Percentiles rank a stretch among this genome's conserved stretches.
Conservation (phyloP, 768 basidiomycete genomes). For the Cystobasidium onofrii region DNA sequence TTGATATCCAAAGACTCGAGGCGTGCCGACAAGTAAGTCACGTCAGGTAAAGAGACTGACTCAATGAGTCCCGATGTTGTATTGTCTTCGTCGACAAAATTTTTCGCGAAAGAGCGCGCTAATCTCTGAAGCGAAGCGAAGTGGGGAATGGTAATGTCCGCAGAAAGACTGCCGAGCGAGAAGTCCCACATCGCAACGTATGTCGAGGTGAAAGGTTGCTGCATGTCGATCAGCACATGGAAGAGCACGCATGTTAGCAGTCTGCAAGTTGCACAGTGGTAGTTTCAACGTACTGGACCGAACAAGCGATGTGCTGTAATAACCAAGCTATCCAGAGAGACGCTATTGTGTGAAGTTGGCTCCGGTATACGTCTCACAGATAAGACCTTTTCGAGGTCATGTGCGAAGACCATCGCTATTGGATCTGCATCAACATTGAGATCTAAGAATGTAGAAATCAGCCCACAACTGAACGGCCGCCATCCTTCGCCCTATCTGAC, state of each 20-base stretch:
- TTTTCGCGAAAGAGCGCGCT: slow-evolving; percentile 56
- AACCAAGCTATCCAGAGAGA: slow-evolving; percentile 55
- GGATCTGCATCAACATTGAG: slow-evolving; percentile 67
- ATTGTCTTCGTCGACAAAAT: slow-evolving; percentile 68
- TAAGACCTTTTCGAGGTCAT: slow-evolving; percentile 44
- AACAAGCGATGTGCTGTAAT: slow-evolving; percentile 78
- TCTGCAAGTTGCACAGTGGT: too few relatives aligned
- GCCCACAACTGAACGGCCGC: neutral
- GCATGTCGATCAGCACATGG: neutral
- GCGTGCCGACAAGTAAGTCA: slow-evolving; percentile 71
- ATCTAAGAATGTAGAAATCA: slow-evolving; percentile 52
- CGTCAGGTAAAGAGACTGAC: slow-evolving; percentile 65
- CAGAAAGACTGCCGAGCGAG: slow-evolving; percentile 52
- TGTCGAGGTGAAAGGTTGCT: slow-evolving; percentile 65
- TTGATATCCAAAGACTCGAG: slow-evolving; percentile 55
- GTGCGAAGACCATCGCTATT: slow-evolving; percentile 53
- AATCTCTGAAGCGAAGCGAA: slow-evolving; percentile 53
- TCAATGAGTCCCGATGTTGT: slow-evolving; percentile 65
- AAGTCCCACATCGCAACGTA: slow-evolving; percentile 95
- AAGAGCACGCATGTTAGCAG: neutral
- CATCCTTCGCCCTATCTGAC: neutral
- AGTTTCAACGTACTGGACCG: slow-evolving; percentile 55
- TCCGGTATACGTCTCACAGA: slow-evolving; percentile 30
- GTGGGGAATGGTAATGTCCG: slow-evolving; percentile 53
- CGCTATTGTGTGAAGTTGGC: neutral